phyloP scores from a whole-genome alignment of 495 filamentous ascomycete genomes.

The Platismatia glauca region DNA sequence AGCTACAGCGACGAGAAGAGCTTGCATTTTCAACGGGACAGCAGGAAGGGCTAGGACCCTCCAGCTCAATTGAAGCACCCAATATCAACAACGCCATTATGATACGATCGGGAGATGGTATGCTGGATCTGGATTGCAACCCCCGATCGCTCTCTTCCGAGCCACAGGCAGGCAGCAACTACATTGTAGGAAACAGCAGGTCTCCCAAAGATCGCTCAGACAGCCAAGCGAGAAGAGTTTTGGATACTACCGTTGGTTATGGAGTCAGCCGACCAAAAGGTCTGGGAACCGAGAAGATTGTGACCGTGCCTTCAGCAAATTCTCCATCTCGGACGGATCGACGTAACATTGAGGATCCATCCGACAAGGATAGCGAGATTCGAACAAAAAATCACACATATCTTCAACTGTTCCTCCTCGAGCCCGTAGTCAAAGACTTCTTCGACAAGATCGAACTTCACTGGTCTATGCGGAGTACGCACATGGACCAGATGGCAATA shows the following conservation, averaged over 20 bases:
- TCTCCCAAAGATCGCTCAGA: not conserved
- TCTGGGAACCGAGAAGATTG: not conserved
- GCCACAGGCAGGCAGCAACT: not conserved
- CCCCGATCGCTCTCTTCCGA: not conserved
- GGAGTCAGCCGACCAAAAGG: not conserved
- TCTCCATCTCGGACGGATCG: too few species aligned
- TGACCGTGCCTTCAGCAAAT: not conserved
- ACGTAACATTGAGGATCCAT: too few species aligned
- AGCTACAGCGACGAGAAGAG: not conserved
- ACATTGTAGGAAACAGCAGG: not conserved
- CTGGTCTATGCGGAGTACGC: constrained; percentile 6
- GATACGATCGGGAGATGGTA: not conserved
- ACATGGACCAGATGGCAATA: not conserved
- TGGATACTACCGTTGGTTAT: not conserved
- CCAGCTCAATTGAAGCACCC: not conserved
- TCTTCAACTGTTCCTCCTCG: constrained; percentile 6
- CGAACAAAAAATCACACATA: not conserved
- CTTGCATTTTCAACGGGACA: not conserved
- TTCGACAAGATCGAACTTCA: constrained; percentile 13
- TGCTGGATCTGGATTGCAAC: not conserved
- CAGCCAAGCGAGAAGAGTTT: not conserved
- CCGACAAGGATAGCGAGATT: not conserved
- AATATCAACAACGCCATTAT: not conserved
- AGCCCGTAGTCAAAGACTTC: constrained; percentile 8
- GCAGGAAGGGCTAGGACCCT: not conserved